A percentile compares a stretch with the other conserved stretches of the same genome.
Evolutionary conservation across 1,139 yeast species (phyloP).

Genomic region (Debaryomyces subglobosus): DNA sequence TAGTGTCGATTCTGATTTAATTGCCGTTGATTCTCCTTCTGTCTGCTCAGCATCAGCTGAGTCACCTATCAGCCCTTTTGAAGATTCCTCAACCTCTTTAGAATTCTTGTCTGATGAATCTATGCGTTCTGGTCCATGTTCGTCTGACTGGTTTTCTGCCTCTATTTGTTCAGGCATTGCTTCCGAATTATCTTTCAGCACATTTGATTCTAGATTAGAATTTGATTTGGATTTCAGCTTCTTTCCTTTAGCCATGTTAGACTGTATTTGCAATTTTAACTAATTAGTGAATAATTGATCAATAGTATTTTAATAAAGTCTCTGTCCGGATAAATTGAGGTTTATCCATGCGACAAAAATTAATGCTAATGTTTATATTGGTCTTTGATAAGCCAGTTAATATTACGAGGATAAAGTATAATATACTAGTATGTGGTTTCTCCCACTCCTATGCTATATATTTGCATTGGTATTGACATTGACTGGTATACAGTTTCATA

Average conservation of each 20-base stretch:
- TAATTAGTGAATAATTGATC: background rate
- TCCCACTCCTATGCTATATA: constrained; percentile 30
- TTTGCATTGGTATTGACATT: constrained; percentile 33
- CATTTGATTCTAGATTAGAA: background rate
- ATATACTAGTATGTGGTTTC: constrained; percentile 31
- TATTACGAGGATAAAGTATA: background rate
- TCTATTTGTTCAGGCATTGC: background rate
- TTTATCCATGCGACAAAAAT: background rate
- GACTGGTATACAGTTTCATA: constrained; percentile 40
- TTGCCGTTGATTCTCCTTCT: no score
- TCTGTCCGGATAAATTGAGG: background rate
- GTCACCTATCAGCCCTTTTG: background rate
- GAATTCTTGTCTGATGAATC: background rate
- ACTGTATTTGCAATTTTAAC: background rate
- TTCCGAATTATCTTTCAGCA: background rate
- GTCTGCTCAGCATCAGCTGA: background rate
- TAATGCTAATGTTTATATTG: background rate
- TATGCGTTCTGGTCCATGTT: background rate
- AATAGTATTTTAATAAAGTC: background rate
- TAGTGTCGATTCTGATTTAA: background rate
- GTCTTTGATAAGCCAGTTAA: background rate
- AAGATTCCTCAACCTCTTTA: background rate
- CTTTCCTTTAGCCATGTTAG: background rate
- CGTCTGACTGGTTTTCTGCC: background rate
- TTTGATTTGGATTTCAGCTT: background rate